phyloP scores from a whole-genome alignment of 2,329 filamentous ascomycete species.

The Cladosporium sphaerospermum region DNA sequence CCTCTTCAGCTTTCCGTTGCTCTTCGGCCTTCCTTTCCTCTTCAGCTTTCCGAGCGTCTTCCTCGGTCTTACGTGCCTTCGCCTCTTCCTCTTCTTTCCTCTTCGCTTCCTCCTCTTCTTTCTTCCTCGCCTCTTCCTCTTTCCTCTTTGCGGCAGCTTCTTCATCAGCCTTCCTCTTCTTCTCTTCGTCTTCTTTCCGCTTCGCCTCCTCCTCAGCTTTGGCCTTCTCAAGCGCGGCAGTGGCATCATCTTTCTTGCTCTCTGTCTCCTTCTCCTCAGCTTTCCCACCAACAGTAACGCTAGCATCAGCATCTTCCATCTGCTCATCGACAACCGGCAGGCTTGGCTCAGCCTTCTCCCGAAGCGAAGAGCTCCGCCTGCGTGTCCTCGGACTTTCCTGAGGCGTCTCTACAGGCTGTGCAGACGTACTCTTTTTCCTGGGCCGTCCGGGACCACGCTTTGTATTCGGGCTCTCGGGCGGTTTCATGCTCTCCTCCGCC shows the following conservation, averaged over 20 bases:
- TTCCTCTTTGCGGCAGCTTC: slow-evolving; percentile 19
- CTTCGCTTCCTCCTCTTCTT: slow-evolving; percentile 15
- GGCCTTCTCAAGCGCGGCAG: slow-evolving; percentile 2
- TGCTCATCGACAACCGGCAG: slow-evolving; percentile 22
- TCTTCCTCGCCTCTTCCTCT: slow-evolving; percentile 17
- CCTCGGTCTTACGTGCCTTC: slow-evolving; percentile 11
- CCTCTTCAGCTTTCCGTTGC: slow-evolving; percentile 15
- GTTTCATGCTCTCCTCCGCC: slow-evolving; percentile 22
- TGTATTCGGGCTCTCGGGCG: slow-evolving; percentile 21
- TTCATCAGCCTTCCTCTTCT: slow-evolving; percentile 18
- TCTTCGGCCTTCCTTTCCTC: slow-evolving; percentile 14
- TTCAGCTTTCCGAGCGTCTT: slow-evolving; percentile 14
- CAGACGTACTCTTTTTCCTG: slow-evolving; percentile 25
- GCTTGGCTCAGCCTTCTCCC: slow-evolving; percentile 17
- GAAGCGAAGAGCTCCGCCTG: slow-evolving; percentile 23
- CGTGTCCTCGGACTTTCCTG: slow-evolving; percentile 15
- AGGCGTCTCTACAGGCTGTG: slow-evolving; percentile 18
- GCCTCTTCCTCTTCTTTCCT: slow-evolving; percentile 16
- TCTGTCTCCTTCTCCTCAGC: neutral
- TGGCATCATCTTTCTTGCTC: neutral
- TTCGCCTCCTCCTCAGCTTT: slow-evolving; percentile 15
- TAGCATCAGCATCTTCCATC: slow-evolving; percentile 7
- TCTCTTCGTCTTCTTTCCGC: slow-evolving; percentile 12
- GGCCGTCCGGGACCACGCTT: slow-evolving; percentile 20
- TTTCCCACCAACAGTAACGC: slow-evolving; percentile 10